Evolutionary conservation across 2,329 filamentous ascomycete genomes (phyloP).

Genomic region (Aspergillus arachidicola): DNA sequence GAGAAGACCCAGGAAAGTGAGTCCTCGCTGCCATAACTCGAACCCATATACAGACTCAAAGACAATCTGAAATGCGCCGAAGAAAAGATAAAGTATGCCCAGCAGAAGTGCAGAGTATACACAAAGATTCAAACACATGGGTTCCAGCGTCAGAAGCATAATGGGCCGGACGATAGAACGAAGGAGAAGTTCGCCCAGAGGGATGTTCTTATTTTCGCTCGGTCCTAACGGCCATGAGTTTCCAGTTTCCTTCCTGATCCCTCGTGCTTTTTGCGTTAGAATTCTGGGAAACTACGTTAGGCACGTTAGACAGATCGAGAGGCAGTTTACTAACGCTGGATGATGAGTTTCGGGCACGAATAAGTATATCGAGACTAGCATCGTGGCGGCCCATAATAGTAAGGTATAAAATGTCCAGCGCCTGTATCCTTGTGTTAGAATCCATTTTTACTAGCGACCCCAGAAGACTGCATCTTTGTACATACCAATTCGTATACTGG

Average conservation of each 20-base stretch:
- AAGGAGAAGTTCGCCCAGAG: constrained; percentile 63
- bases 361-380: constrained; percentile 66
- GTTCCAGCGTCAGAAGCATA: constrained; percentile 76
- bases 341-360: constrained; percentile 88
- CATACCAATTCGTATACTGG: constrained; percentile 65
- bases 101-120: constrained; percentile 80
- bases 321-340: constrained; percentile 44
- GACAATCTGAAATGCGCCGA: constrained; percentile 82
- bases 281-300: constrained; percentile 41
- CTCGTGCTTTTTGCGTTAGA: constrained; percentile 70
- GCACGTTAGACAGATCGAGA: constrained; percentile 46
- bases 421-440: constrained; percentile 35
- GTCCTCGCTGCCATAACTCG: constrained; percentile 74
- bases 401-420: constrained; percentile 84
- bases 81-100: constrained; percentile 87
- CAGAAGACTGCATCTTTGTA: neutral
- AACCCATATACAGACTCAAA: constrained; percentile 76
- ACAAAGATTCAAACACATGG: constrained; percentile 83
- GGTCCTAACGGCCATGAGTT: constrained; percentile 73
- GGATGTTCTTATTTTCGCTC: constrained; percentile 72
- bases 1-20: constrained; percentile 68
- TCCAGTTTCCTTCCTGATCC: constrained; percentile 72
- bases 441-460: neutral
- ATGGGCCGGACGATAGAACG: constrained; percentile 68
- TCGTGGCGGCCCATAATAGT: constrained; percentile 74